phyloP scores from a whole-genome alignment of 1,139 yeast species.

The Debaryomycetaceae sp. region DNA sequence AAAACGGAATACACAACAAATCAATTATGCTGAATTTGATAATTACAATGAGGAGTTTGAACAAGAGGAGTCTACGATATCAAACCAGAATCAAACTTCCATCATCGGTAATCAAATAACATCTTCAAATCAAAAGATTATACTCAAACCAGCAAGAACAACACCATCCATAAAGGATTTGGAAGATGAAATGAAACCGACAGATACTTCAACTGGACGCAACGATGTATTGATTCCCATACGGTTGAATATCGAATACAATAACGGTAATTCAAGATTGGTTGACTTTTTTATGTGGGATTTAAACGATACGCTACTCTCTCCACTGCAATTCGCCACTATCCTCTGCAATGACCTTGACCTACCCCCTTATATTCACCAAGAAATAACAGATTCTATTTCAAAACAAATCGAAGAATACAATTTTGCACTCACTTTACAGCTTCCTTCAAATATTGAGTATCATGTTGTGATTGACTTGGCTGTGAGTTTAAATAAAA shows the following conservation, averaged over 20 bases:
- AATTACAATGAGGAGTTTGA: conserved; percentile 61
- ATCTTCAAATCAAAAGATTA: conserved; percentile 27
- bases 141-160: conserved; percentile 32
- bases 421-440: conserved; percentile 51
- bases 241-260: conserved; percentile 69
- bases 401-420: conserved; percentile 79
- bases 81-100: conserved; percentile 18
- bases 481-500: conserved; percentile 79
- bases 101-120: conserved; percentile 21
- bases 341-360: conserved; percentile 82
- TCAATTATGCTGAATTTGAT: conserved; percentile 81
- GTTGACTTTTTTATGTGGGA: conserved; percentile 92
- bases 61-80: conserved; percentile 51
- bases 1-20: conserved; percentile 68
- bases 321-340: conserved; percentile 82
- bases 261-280: conserved; percentile 55
- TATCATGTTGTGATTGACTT: conserved; percentile 78
- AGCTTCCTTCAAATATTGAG: conserved; percentile 60
- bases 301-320: conserved; percentile 67
- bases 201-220: conserved; percentile 26
- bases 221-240: conserved; percentile 69
- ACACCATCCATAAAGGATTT: conserved; percentile 27
- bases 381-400: conserved; percentile 68
- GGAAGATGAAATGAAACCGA: conserved; percentile 21
- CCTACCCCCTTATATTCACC: conserved; percentile 60